Evolutionary conservation across 257 asterid species (phyloP).

Genomic region (Nemophila menziesii): DNA sequence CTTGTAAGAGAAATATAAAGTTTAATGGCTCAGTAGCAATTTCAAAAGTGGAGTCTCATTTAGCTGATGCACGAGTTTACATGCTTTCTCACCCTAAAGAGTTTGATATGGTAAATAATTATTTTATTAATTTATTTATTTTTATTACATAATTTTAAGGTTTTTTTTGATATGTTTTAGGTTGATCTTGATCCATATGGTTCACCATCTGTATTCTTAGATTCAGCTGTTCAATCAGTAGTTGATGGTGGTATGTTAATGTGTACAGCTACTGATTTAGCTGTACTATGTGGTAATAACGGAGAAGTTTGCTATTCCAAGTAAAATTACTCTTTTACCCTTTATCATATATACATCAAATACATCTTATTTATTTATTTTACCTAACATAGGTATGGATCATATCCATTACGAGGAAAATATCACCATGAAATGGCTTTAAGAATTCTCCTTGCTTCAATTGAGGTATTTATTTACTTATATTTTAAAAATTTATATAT

Average conservation of each 20-base stretch:
- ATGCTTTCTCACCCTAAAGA: conserved; percentile 96
- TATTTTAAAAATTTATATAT: conserved; percentile 4
- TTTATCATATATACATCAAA: too few relatives aligned
- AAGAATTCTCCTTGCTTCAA: conserved; percentile 91
- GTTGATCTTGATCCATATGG: conserved; percentile 99
- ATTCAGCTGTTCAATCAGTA: conserved; percentile 90
- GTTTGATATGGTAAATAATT: conserved; percentile 71
- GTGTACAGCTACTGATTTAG: conserved; percentile 99
- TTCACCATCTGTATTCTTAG: conserved; percentile 87
- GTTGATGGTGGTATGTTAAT: conserved; percentile 83
- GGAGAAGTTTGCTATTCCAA: conserved; percentile 99
- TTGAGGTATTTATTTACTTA: conserved; percentile 48
- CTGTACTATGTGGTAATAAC: conserved; percentile 90
- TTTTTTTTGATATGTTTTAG: conserved; percentile 24
- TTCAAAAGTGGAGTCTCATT: conserved; percentile 83
- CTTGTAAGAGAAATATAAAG: conserved; percentile 86
- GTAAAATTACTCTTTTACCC: conserved; percentile 50
- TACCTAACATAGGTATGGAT: conserved; percentile 60
- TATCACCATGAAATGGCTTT: conserved; percentile 98
- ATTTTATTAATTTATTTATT: neutral
- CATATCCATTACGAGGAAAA: conserved; percentile 88
- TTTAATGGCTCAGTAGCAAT: conserved; percentile 81
- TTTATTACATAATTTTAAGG: neutral
- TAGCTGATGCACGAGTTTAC: conserved; percentile 83
- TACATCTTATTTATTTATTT: conserved; percentile 17